Base-by-base conservation (phyloP, 2,329 filamentous ascomycete genomes). In the Penicillium corylophilum region DNA sequence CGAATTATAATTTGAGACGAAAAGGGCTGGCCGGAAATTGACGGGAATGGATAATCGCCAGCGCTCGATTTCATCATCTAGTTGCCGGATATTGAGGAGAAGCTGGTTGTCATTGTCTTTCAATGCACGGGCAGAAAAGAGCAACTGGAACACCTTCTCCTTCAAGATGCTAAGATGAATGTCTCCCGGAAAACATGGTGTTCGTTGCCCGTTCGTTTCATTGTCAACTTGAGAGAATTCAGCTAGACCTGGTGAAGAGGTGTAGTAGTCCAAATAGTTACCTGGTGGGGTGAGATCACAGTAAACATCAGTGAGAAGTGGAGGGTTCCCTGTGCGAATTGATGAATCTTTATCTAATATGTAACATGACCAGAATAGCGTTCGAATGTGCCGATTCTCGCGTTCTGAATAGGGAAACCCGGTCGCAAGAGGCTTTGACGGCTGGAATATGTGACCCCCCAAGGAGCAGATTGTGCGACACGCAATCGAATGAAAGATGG, bases 61-160 rank as follows among this genome's bases (percentile, higher is more conserved):
- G 41, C 13, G 16, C n/a, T 61, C 58, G 4, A 57, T 54, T 16
- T 57, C 48, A 33, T 61, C 54, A 40, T 61, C 58, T 13, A 61
- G 44, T 29, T 61, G 39, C 4, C 54, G 42, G 16, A 61, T 59
- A 38, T 53, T 31, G 2, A 53, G 24, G 10, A 61, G 50, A 10
- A 59, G 50, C 31, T 59, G 45, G 33, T 55, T 48, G 23, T 61
- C 50, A 31, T 45, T 51, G 2, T 57, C 33, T 10, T 42, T 54
- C 39, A 44, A 46, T 2, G 54, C 51, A 3, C n/a, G 49, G 3
- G 54, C 50, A 23, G 58, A 61, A 5, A 57, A 57, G 2, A 61
- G 54, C 8, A 36, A 35, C 5, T 23, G 33, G 20, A n/a, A 61
- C 4, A 61, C 54, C 16, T 49, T 49, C 50, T 61, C 54, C 24